Conservation (phyloP, 768 basidiomycete genomes). For the Phlebiopsis flavidoalba region DNA sequence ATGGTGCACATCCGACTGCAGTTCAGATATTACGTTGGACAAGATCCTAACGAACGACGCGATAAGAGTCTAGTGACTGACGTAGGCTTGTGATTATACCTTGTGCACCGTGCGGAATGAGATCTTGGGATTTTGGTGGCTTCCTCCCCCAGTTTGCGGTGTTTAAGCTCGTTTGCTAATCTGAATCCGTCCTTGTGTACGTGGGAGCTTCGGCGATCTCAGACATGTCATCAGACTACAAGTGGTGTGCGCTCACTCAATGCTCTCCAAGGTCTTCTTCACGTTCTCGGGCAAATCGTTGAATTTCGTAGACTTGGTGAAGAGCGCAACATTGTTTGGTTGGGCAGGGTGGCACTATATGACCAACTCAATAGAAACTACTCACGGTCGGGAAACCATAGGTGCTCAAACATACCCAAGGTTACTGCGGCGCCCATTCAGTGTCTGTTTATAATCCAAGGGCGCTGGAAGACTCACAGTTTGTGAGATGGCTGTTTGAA, state of each 20-base stretch:
- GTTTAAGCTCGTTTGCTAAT: slow-evolving; percentile 76
- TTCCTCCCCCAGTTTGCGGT: slow-evolving; percentile 71
- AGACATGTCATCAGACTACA: background rate
- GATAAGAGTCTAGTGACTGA: background rate
- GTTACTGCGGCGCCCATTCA: background rate
- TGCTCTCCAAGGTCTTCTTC: slow-evolving; percentile 56
- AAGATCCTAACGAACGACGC: slow-evolving; percentile 46
- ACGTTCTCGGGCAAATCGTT: slow-evolving; percentile 74
- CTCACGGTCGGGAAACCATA: background rate
- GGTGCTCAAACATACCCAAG: background rate
- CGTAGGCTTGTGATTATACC: slow-evolving; percentile 29
- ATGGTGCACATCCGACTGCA: slow-evolving; percentile 61
- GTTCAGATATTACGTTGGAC: slow-evolving; percentile 53
- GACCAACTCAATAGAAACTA: background rate
- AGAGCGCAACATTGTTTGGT: slow-evolving; percentile 30
- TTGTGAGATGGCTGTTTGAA: slow-evolving; percentile 15
- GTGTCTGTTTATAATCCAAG: background rate
- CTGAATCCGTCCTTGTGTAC: slow-evolving; percentile 80
- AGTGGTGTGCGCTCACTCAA: slow-evolving; percentile 50
- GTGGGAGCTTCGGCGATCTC: slow-evolving; percentile 39
- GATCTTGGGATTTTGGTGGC: slow-evolving; percentile 67
- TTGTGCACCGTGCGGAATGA: slow-evolving; percentile 63
- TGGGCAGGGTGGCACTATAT: slow-evolving; percentile 7
- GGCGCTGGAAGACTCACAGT: slow-evolving; percentile 12
- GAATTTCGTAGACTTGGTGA: slow-evolving; percentile 65